A percentile compares a stretch with the other conserved stretches of the same genome.
These are phyloP conservation scores for Handroanthus guayacan DNA, from an alignment of 257 asterid genomes.

Conservation along the genomic window DNA sequence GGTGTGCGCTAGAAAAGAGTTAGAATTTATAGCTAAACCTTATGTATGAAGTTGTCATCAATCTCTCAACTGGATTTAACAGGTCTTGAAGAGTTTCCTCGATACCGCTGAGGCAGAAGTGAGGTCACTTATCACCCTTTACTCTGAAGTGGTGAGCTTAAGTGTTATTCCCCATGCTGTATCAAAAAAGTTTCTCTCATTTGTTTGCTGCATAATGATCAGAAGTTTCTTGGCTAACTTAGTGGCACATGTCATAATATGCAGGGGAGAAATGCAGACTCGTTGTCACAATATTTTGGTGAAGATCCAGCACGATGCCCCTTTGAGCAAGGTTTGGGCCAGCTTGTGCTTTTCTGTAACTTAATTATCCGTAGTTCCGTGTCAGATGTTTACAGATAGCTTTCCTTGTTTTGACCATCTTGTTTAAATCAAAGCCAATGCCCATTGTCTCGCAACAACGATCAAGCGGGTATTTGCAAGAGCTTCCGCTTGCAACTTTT, in stretches of 20 bases:
- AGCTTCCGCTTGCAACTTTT: no score
- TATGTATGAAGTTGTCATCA: conserved; percentile 19
- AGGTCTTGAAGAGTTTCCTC: conserved; percentile 90
- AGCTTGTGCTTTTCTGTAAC: neutral
- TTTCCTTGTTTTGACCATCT: neutral
- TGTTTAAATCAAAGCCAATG: conserved; percentile 2
- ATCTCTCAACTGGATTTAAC: conserved; percentile 39
- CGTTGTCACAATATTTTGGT: conserved; percentile 89
- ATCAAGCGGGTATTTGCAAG: neutral
- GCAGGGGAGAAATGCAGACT: conserved; percentile 98
- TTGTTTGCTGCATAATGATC: conserved; percentile 8
- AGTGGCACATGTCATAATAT: conserved; percentile 34
- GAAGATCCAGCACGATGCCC: conserved; percentile 99
- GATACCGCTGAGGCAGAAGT: conserved; percentile 94
- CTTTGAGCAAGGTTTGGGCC: conserved; percentile 85
- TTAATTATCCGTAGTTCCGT: conserved; percentile 1
- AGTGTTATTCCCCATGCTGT: conserved; percentile 23
- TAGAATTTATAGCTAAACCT: conserved; percentile 3
- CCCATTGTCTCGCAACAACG: conserved; percentile 22
- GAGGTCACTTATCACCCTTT: conserved; percentile 85
- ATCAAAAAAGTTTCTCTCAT: neutral
- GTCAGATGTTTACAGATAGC: neutral
- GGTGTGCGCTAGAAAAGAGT: no score
- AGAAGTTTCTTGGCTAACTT: conserved; percentile 27
- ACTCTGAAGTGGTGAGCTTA: conserved; percentile 91